Percentiles rank a stretch among this genome's conserved stretches.
Conservation (phyloP, 2,329 filamentous ascomycete species). For the Grosmannia huntii region DNA sequence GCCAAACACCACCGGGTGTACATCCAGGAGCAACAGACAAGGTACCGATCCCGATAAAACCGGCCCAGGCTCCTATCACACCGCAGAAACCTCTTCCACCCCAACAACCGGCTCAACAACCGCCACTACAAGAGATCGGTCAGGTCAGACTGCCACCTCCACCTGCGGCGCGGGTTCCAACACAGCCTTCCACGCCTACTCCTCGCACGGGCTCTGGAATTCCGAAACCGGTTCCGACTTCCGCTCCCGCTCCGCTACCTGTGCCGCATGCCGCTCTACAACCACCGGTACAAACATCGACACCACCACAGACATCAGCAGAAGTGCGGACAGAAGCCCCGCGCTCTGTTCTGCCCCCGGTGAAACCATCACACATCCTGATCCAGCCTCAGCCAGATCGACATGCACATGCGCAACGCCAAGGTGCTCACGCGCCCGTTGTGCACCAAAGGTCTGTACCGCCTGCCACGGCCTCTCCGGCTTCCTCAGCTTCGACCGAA, state of each 20-base stretch:
- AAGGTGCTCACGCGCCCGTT: background rate
- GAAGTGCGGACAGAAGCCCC: conserved; percentile 4
- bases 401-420: background rate
- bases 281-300: background rate
- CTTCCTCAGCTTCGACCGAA: background rate
- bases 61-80: background rate
- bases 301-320: no score
- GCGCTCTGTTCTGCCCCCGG: background rate
- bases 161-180: no score
- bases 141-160: background rate
- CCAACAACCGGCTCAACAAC: background rate
- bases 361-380: background rate
- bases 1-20: background rate
- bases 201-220: background rate
- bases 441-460: background rate
- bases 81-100: background rate
- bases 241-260: background rate
- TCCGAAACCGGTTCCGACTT: background rate
- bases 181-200: background rate
- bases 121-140: background rate
- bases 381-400: background rate
- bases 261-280: background rate
- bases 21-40: background rate
- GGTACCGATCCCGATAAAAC: background rate
- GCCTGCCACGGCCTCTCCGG: background rate